Percentiles rank a stretch among this genome's conserved stretches.
Conservation (phyloP, 306 rosid genomes). For the Fagus crenata region DNA sequence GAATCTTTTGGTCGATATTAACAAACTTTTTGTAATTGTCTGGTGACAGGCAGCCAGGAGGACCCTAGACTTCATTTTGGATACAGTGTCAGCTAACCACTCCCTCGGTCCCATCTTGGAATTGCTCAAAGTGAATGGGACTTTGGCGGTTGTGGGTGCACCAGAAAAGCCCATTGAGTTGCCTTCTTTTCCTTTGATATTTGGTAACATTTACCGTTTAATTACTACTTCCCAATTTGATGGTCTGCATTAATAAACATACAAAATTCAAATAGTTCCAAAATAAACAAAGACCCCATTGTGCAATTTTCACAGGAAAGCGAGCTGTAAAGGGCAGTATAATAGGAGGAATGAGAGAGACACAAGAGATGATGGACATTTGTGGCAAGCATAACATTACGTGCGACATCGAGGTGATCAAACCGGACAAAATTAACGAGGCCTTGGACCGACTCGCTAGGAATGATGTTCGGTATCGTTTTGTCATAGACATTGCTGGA, state of each 20-base stretch:
- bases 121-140: conserved; percentile 66
- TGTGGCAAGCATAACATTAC: conserved; percentile 65
- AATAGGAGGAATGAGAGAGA: conserved; percentile 72
- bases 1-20: not conserved
- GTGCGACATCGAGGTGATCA: conserved; percentile 56
- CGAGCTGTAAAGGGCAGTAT: conserved; percentile 69
- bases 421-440: conserved; percentile 44
- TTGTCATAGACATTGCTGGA: conserved; percentile 59
- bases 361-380: conserved; percentile 64
- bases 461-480: conserved; percentile 67
- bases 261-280: not conserved
- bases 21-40: not conserved
- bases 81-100: conserved; percentile 63
- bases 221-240: not conserved
- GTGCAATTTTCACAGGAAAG: conserved; percentile 40
- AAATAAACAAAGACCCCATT: not conserved
- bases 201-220: conserved; percentile 41
- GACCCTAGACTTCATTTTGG: conserved; percentile 58
- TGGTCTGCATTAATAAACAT: not conserved
- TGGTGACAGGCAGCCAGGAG: conserved; percentile 30
- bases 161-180: conserved; percentile 60
- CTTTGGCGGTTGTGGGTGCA: conserved; percentile 61
- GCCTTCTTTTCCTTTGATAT: conserved; percentile 65
- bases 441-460: conserved; percentile 52
- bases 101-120: conserved; percentile 51